Conservation (phyloP, 805 yeast species). For the Ogataea populi-albae region DNA sequence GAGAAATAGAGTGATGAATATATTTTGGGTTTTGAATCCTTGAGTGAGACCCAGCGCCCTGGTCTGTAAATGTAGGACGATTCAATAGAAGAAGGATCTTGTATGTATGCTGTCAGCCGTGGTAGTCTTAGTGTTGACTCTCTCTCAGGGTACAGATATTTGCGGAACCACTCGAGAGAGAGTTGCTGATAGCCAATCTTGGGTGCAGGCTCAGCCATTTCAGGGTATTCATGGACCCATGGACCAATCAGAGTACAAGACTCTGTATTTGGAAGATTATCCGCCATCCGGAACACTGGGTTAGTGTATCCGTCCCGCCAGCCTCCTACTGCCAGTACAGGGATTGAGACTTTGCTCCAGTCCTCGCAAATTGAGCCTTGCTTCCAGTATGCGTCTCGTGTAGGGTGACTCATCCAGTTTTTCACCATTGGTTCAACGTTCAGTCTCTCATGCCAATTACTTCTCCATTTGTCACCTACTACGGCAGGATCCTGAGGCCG, state of each 20-base stretch:
- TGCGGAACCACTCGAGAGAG: conserved; percentile 40
- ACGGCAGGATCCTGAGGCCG: conserved; percentile 45
- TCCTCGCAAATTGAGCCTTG: conserved; percentile 46
- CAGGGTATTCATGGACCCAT: conserved; percentile 50
- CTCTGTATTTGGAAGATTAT: conserved; percentile 39
- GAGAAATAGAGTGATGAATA: conserved; percentile 14
- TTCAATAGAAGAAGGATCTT: conserved; percentile 39
- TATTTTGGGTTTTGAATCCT: conserved; percentile 16
- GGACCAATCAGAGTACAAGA: conserved; percentile 41
- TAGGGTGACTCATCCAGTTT: conserved; percentile 43
- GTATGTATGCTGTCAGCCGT: conserved; percentile 39
- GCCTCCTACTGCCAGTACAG: conserved; percentile 44
- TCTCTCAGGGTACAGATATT: conserved; percentile 33
- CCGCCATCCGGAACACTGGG: conserved; percentile 43
- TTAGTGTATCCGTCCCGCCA: conserved; percentile 48
- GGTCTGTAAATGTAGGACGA: conserved; percentile 38
- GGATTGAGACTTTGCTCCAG: conserved; percentile 38
- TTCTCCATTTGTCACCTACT: conserved; percentile 39
- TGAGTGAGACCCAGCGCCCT: conserved; percentile 40
- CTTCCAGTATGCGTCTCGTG: conserved; percentile 45
- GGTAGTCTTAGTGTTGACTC: conserved; percentile 31
- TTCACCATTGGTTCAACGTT: conserved; percentile 39
- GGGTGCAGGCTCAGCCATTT: conserved; percentile 45
- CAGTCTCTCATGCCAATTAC: conserved; percentile 40
- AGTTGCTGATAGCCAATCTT: conserved; percentile 43